Percentiles rank a stretch among this genome's conserved stretches.
These are phyloP conservation scores for Cystobasidium slooffiae DNA, from an alignment of 1,284 basidiomycete species.

Conservation along the genomic window DNA sequence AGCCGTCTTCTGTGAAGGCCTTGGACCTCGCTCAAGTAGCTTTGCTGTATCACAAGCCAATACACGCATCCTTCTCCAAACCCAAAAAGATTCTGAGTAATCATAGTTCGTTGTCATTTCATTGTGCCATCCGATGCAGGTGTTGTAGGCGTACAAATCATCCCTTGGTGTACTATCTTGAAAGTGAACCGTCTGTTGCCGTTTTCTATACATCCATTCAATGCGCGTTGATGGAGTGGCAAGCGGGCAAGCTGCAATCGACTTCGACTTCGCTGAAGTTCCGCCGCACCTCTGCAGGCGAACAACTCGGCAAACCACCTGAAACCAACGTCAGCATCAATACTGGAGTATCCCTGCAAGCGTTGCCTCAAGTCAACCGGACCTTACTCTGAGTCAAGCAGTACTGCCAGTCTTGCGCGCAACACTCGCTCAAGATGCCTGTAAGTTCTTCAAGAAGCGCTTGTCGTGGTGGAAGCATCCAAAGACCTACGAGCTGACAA, in stretches of 20 bases:
- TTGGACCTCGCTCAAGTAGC: neutral
- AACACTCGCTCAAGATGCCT: slow-evolving; percentile 11
- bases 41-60: neutral
- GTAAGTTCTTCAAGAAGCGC: slow-evolving; percentile 1
- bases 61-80: neutral
- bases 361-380: neutral
- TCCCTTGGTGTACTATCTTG: too few species aligned
- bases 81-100: neutral
- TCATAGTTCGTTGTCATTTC: neutral
- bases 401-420: neutral
- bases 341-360: too few species aligned
- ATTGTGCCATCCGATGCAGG: neutral
- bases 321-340: neutral
- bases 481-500: neutral
- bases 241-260: neutral
- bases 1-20: neutral
- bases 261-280: neutral
- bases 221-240: neutral
- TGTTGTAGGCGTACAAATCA: too few species aligned
- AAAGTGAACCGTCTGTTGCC: too few species aligned
- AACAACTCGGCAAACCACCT: neutral
- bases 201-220: neutral
- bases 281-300: neutral
- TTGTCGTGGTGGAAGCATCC: neutral
- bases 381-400: neutral